These are phyloP conservation scores for Lactarius psammicola DNA, from an alignment of 768 basidiomycete genomes.

Conservation along the genomic window DNA sequence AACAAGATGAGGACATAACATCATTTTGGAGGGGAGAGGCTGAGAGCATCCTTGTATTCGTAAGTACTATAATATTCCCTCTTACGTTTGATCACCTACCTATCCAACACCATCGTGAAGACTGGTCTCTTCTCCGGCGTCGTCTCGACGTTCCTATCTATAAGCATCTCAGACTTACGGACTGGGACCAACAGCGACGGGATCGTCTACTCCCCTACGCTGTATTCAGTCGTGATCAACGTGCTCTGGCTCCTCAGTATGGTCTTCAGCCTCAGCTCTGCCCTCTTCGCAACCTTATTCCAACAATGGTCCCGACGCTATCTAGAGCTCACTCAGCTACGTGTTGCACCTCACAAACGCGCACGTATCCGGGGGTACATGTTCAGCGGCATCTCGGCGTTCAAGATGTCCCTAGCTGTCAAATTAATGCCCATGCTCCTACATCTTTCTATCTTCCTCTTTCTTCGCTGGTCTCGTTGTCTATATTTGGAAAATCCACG, in stretches of 20 bases:
- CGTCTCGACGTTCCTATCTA: neutral
- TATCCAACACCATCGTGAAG: neutral
- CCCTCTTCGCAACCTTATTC: neutral
- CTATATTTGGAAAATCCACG: neutral
- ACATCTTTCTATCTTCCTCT: neutral
- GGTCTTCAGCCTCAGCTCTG: neutral
- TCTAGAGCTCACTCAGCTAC: neutral
- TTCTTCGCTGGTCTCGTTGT: neutral
- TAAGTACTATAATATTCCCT: neutral
- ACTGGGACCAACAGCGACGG: neutral
- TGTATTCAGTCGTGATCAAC: neutral
- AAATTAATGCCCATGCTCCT: neutral
- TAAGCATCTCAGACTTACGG: neutral
- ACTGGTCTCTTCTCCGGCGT: conserved; percentile 6
- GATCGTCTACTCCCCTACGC: too few species aligned
- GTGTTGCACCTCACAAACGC: neutral
- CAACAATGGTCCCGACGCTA: neutral
- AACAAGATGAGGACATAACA: neutral
- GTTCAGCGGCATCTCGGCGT: neutral
- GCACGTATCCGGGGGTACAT: neutral
- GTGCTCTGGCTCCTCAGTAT: conserved; percentile 5
- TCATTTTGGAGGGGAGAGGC: neutral
- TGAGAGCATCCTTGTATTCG: neutral
- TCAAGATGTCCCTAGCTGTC: neutral
- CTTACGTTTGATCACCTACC: neutral